Percentiles rank a stretch among this genome's conserved stretches.
Evolutionary conservation across 306 rosid genomes (phyloP).

Genomic region (Quercus glauca): DNA sequence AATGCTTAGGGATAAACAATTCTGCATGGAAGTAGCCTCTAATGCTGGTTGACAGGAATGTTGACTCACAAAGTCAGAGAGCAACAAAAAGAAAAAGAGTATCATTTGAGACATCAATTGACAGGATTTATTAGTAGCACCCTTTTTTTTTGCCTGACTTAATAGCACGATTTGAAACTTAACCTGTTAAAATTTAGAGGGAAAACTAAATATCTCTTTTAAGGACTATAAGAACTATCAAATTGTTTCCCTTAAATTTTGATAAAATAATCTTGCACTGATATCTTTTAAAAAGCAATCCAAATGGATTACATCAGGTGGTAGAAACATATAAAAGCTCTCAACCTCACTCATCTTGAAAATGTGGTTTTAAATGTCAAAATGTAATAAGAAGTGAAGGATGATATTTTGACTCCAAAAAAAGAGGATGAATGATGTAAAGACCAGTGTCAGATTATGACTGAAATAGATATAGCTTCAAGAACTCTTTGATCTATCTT

Average conservation of each 20-base stretch:
- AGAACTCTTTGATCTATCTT: not conserved
- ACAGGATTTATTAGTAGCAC: not conserved
- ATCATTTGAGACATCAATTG: not conserved
- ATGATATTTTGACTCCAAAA: not conserved
- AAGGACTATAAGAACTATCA: not conserved
- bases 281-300: not conserved
- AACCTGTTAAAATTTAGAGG: not conserved
- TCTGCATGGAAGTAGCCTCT: constrained; percentile 6
- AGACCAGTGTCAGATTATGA: not conserved
- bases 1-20: not conserved
- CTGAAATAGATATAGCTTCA: constrained; percentile 8
- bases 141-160: not conserved
- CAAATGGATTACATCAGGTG: not conserved
- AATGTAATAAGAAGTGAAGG: not conserved
- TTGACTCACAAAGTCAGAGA: not conserved
- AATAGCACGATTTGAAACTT: not conserved
- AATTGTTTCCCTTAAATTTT: not conserved
- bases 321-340: not conserved
- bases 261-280: not conserved
- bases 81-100: not conserved
- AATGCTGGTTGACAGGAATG: constrained; percentile 15
- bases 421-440: not conserved
- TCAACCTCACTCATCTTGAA: not conserved
- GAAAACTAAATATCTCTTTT: constrained; percentile 2
- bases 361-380: not conserved